These are phyloP conservation scores for Echites panduratus DNA, from an alignment of 257 asterid genomes.

Conservation along the genomic window DNA sequence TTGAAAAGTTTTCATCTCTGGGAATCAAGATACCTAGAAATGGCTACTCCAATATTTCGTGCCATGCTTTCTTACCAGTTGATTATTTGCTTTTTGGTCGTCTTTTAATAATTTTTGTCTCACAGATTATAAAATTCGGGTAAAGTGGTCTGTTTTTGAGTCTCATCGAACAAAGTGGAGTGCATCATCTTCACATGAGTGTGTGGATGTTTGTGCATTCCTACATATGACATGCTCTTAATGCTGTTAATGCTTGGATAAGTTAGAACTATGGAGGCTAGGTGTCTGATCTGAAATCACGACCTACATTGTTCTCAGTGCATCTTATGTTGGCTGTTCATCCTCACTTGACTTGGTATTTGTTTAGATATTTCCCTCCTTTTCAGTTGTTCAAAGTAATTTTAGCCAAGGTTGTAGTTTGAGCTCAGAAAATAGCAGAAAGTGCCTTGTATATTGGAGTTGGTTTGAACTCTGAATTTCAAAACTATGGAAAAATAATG, in stretches of 20 bases:
- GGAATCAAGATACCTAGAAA: too few species aligned
- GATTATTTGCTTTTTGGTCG: neutral
- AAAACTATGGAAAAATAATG: neutral
- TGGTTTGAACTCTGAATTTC: neutral
- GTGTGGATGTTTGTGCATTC: neutral
- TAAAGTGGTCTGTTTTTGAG: neutral
- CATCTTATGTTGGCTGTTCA: constrained; percentile 1
- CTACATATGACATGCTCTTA: neutral
- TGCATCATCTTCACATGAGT: neutral
- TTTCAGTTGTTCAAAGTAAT: neutral
- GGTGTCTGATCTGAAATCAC: neutral
- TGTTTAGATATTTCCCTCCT: neutral
- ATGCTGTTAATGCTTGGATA: constrained; percentile 1
- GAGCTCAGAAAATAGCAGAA: neutral
- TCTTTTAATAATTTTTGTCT: neutral
- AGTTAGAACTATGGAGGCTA: neutral
- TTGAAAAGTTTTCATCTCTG: constrained; percentile 6
- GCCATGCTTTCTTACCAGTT: too few species aligned
- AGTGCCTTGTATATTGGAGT: neutral
- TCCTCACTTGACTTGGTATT: neutral
- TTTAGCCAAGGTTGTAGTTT: neutral
- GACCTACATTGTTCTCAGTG: neutral
- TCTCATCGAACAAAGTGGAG: neutral
- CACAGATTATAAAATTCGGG: constrained; percentile 4
- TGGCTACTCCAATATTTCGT: too few species aligned